phyloP scores from a whole-genome alignment of 805 yeast species.

The Ogataea kodamae region DNA sequence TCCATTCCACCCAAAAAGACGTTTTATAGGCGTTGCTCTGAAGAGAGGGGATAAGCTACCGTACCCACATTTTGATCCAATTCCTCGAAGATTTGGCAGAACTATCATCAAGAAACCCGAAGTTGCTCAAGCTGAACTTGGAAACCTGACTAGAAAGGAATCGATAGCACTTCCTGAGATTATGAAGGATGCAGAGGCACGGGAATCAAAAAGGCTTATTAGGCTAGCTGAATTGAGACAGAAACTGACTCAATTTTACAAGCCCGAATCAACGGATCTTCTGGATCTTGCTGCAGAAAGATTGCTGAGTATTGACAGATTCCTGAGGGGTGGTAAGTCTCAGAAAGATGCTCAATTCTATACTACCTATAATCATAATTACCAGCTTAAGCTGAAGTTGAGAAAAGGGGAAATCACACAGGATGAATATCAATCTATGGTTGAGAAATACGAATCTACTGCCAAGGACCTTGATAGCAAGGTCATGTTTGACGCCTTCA shows the following conservation, averaged over 20 bases:
- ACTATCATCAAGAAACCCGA: constrained; percentile 46
- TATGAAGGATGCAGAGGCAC: constrained; percentile 36
- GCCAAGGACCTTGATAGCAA: constrained; percentile 40
- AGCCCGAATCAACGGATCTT: constrained; percentile 20
- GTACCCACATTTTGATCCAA: constrained; percentile 86
- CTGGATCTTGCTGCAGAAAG: constrained; percentile 47
- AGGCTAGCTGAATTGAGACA: constrained; percentile 31
- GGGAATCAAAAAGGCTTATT: constrained; percentile 38
- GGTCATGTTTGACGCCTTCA: constrained; percentile 46
- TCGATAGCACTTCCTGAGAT: constrained; percentile 53
- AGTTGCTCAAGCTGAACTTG: constrained; percentile 56
- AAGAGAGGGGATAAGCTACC: constrained; percentile 64
- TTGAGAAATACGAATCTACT: constrained; percentile 35
- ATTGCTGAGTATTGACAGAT: constrained; percentile 50
- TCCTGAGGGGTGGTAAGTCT: constrained; percentile 55
- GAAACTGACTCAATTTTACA: constrained; percentile 29
- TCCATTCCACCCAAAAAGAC: constrained; percentile 94
- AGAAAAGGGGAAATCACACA: constrained; percentile 36
- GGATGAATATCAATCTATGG: constrained; percentile 24
- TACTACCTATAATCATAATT: constrained; percentile 49
- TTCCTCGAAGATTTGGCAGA: constrained; percentile 80
- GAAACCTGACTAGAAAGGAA: constrained; percentile 65
- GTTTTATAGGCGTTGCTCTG: constrained; percentile 85
- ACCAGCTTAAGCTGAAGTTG: constrained; percentile 41
- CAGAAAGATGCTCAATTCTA: constrained; percentile 55